These are phyloP conservation scores for Phytophthora sansomeana DNA, from an alignment of 352 stramenopile genomes.

Conservation along the genomic window DNA sequence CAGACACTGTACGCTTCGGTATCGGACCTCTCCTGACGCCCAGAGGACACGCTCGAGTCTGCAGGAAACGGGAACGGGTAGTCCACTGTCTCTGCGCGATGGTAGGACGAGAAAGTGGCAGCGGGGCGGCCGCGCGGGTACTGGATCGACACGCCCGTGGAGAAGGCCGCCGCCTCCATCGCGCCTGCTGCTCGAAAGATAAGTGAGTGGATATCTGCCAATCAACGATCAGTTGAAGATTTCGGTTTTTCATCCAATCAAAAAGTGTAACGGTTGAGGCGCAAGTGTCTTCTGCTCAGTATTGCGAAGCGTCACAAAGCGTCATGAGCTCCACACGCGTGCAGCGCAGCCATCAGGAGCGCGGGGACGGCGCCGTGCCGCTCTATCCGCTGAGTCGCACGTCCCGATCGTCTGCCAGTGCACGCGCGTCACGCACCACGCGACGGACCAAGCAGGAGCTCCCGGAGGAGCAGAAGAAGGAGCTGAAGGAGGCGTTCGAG, in stretches of 20 bases:
- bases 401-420: conserved; percentile 16
- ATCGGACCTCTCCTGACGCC: conserved; percentile 28
- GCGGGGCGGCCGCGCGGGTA: conserved; percentile 30
- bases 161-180: conserved; percentile 41
- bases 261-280: conserved; percentile 4
- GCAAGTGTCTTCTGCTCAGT: conserved; percentile 4
- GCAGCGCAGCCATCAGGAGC: conserved; percentile 41
- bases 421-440: conserved; percentile 13
- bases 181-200: no score
- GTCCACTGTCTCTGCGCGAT: not conserved
- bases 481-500: conserved; percentile 94
- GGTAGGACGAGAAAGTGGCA: not conserved
- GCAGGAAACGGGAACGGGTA: conserved; percentile 39
- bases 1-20: conserved; percentile 50
- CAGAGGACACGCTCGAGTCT: not conserved
- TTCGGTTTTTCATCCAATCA: conserved; percentile 33
- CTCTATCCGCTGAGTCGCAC: conserved; percentile 30
- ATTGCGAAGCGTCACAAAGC: conserved; percentile 34
- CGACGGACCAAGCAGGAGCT: conserved; percentile 77
- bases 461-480: conserved; percentile 86
- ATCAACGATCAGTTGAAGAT: not conserved
- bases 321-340: conserved; percentile 39
- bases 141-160: conserved; percentile 64
- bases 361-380: conserved; percentile 33
- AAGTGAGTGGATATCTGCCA: conserved; percentile 13